These are phyloP conservation scores for Cordyceps tenuipes DNA, from an alignment of 2,329 filamentous ascomycete genomes.

Conservation along the genomic window DNA sequence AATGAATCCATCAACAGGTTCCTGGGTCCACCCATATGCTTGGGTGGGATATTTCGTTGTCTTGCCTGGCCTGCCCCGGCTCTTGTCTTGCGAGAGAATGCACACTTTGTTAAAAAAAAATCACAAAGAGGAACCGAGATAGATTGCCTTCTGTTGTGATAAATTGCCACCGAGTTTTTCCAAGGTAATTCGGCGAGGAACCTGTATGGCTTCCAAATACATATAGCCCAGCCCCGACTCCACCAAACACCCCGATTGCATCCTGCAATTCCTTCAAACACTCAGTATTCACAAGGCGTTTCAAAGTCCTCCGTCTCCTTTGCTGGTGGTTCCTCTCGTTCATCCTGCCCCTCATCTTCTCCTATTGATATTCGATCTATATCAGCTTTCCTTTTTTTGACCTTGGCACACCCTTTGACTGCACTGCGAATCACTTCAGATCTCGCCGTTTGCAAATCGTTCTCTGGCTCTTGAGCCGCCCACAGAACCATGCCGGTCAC, in stretches of 20 bases:
- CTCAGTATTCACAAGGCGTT: neutral
- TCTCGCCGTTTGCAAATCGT: neutral
- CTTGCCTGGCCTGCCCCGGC: neutral
- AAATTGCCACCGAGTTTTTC: neutral
- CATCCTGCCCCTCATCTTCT: neutral
- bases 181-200: neutral
- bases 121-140: neutral
- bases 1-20: neutral
- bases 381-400: neutral
- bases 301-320: neutral
- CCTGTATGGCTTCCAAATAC: neutral
- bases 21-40: neutral
- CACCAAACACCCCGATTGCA: slow-evolving; percentile 1
- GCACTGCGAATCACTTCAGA: neutral
- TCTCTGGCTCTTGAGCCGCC: neutral
- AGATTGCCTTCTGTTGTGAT: neutral
- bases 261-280: neutral
- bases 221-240: slow-evolving; percentile 6
- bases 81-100: neutral
- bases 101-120: no score
- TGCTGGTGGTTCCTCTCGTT: neutral
- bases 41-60: slow-evolving; percentile 2
- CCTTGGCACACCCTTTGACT: neutral
- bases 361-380: neutral
- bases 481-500: neutral